These are phyloP conservation scores for Lineolata rhizophorae DNA, from an alignment of 495 filamentous ascomycete species.

Conservation along the genomic window DNA sequence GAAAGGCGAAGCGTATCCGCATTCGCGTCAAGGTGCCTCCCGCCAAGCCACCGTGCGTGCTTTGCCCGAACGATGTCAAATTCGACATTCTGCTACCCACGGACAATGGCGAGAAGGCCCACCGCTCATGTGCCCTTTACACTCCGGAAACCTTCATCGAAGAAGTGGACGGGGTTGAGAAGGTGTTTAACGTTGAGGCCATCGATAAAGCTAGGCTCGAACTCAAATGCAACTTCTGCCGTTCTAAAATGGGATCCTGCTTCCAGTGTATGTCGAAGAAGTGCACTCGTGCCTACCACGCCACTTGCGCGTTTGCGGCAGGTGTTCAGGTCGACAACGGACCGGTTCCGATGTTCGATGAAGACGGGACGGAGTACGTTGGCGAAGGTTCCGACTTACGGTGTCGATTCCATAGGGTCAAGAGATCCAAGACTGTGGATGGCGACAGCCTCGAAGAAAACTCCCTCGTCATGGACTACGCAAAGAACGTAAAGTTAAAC, in stretches of 20 bases:
- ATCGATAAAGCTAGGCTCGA: constrained; percentile 77
- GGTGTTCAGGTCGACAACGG: constrained; percentile 81
- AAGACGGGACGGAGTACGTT: constrained; percentile 80
- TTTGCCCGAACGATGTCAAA: constrained; percentile 84
- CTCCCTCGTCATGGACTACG: constrained; percentile 44
- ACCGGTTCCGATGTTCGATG: constrained; percentile 63
- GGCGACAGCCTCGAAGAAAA: constrained; percentile 47
- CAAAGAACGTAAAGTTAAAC: constrained; percentile 40
- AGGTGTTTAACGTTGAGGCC: constrained; percentile 50
- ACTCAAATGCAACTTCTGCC: constrained; percentile 85
- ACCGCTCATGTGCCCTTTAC: constrained; percentile 75
- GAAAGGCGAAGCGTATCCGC: constrained; percentile 52
- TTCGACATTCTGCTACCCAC: constrained; percentile 69
- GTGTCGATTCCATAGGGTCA: constrained; percentile 81
- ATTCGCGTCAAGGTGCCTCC: constrained; percentile 46
- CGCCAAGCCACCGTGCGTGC: constrained; percentile 63
- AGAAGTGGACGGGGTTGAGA: constrained; percentile 43
- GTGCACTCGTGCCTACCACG: constrained; percentile 83
- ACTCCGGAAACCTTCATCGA: constrained; percentile 80
- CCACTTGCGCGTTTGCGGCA: constrained; percentile 77
- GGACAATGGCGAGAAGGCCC: constrained; percentile 69
- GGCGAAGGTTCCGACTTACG: constrained; percentile 75
- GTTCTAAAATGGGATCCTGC: constrained; percentile 77
- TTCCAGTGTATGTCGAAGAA: constrained; percentile 96
- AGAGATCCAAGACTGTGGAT: constrained; percentile 49